Base-by-base conservation (phyloP, 257 asterid genomes). In the Nicotiana otophora region DNA sequence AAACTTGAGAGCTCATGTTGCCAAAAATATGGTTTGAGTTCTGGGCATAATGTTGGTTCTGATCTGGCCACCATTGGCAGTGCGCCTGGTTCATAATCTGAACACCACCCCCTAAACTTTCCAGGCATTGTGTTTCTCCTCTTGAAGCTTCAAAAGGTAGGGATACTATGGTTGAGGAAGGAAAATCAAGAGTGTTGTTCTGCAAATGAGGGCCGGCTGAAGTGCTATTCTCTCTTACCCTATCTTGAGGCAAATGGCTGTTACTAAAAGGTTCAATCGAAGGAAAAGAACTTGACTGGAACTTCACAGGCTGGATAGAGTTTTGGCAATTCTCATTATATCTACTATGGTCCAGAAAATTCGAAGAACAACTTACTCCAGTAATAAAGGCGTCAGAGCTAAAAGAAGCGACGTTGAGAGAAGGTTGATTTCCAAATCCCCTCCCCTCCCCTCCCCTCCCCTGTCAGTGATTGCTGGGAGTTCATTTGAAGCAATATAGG, bases 261-360 rank as follows among this genome's bases (percentile, higher is more conserved):
- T 86, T 91, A 85, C 67, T 68, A 81, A 87, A 91, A 66, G 90
- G 63, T 60, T 89, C 95, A 0, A 84, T 61, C 39, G 90, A 82
- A 19, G 85, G 86, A 86, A 90, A 85, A 57, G 91, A 84, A 83
- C 84, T 85, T 17, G 88, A 80, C 83, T 83, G 92, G 57, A 89
- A 83, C 83, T 86, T 87, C 30, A 89, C 82, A 67, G 88, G 79
- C 77, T 88, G 94, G 34, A 86, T 68, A 14, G 89, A 65, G n/a
- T n/a, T n/a, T n/a, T n/a, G n/a, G n/a, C n/a, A n/a, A n/a, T n/a
- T n/a, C n/a, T n/a, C n/a, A n/a, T 80, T 87, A 80, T 79, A 86
- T 90, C 86, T 88, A 65, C 86, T 88, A 78, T 87, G 91, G 85
- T 92, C 96, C 80, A 86, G 81, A 70, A 92, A 80, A 85, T 86